phyloP scores from a whole-genome alignment of 139 green algal species.

The Chlorella sorokiniana region DNA sequence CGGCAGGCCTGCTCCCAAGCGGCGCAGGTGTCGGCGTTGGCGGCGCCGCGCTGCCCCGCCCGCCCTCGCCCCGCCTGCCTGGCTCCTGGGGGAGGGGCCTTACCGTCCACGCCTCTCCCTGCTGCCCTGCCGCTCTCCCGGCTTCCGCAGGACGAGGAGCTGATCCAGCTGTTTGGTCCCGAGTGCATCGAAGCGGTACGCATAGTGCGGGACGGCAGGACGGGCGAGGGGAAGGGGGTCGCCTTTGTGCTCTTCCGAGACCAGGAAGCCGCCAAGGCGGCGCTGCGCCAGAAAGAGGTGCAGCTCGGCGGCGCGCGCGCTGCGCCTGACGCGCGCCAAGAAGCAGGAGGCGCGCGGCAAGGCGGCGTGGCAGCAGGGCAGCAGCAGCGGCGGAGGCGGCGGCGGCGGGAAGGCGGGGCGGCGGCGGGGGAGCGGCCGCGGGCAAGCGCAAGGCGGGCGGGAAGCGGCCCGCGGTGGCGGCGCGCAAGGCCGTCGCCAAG shows the following conservation, averaged over 20 bases:
- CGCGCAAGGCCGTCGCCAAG: slow-evolving; percentile 37
- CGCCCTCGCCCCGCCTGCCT: neutral
- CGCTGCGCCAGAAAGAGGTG: slow-evolving; percentile 34
- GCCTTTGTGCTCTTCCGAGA: slow-evolving; percentile 78
- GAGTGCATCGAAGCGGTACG: slow-evolving; percentile 80
- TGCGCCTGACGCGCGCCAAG: slow-evolving; percentile 54
- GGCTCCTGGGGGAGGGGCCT: too few species aligned
- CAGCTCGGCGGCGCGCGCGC: slow-evolving; percentile 46
- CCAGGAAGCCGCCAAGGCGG: slow-evolving; percentile 33
- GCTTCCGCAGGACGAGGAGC: slow-evolving; percentile 72
- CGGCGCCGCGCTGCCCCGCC: too few species aligned
- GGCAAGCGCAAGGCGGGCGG: slow-evolving; percentile 18
- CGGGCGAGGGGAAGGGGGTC: slow-evolving; percentile 77
- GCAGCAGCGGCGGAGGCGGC: too few species aligned
- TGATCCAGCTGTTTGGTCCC: slow-evolving; percentile 54
- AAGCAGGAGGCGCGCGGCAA: neutral
- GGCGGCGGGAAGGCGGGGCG: neutral
- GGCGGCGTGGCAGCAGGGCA: slow-evolving; percentile 24
- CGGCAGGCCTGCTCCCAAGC: too few species aligned
- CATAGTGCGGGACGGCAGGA: slow-evolving; percentile 79
- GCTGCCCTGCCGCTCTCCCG: neutral
- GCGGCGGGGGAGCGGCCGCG: neutral
- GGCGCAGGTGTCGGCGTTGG: too few species aligned
- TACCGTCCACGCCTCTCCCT: neutral
- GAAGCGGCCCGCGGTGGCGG: slow-evolving; percentile 56